Base-by-base conservation (phyloP, 306 rosid species). In the Acacia confusa region DNA sequence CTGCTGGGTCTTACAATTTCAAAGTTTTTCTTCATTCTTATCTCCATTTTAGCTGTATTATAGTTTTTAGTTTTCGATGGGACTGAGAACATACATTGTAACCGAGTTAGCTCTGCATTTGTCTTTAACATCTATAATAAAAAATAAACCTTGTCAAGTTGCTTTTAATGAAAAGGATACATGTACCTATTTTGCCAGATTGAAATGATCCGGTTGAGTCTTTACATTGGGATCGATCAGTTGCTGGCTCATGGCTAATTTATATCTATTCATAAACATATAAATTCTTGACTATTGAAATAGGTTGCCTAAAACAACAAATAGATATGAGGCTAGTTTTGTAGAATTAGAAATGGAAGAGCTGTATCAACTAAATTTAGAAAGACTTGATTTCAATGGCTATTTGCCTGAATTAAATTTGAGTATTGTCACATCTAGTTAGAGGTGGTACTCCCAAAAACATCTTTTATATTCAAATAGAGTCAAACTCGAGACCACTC, bases 1-100 rank as follows among this genome's bases (percentile, higher is more conserved):
- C 65, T 52, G 30, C 44, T 20, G 72, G 7, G 67, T 32, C 72
- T 48, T 14, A 24, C n/a, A 44, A 40, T 48, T 74, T 60, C 44
- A 19, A 20, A 34, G 70, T 70, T 70, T 47, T 74, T 71, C 57
- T 69, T 80, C 76, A 63, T 78, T 5, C 20, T 78, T 58, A 75
- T 50, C 71, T 69, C 72, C 78, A 70, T 47, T 47, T 7, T 20
- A 50, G 65, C 34, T 45, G 22, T 78, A 52, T 48, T 25, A 68
- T 9, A 60, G 64, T 66, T 58, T 50, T 11, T 48, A 72, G 44
- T 73, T 73, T 55, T 40, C 41, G 47, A 24, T 79, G 45, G 80
- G 60, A 69, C 44, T 57, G 30, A 58, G 76, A 9, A 20, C 66
- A 74, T 50, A 70, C 10, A 53, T 82, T 78, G 76, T 53, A 79